phyloP scores from a whole-genome alignment of 768 basidiomycete genomes.

The Tylopilus subfusipes region DNA sequence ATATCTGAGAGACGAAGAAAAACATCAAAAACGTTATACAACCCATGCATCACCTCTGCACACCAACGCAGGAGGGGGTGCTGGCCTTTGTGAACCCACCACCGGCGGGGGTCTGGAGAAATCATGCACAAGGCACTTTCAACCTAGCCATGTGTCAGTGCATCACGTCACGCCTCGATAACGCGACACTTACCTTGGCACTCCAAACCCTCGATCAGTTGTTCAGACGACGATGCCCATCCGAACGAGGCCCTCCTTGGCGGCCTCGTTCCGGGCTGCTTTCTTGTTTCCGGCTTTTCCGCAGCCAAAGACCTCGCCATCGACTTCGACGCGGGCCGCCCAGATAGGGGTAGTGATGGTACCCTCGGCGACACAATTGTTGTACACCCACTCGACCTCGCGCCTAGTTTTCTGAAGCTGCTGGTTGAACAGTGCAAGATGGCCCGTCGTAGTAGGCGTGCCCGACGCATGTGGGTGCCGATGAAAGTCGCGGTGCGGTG shows the following conservation, averaged over 20 bases:
- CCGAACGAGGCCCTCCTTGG: constrained; percentile 63
- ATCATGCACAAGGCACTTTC: constrained; percentile 39
- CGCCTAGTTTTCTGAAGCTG: constrained; percentile 55
- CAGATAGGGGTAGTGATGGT: constrained; percentile 74
- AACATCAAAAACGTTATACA: constrained; percentile 1
- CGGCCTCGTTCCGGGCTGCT: constrained; percentile 76
- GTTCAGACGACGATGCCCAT: constrained; percentile 51
- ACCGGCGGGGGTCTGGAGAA: constrained; percentile 60
- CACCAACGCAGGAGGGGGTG: constrained; percentile 50
- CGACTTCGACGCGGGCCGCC: constrained; percentile 62
- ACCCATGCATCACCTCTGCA: constrained; percentile 56
- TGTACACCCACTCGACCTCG: constrained; percentile 69
- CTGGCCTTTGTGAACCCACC: constrained; percentile 16
- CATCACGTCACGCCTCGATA: background rate
- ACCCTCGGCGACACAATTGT: constrained; percentile 42
- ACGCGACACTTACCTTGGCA: constrained; percentile 16
- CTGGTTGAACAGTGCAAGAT: constrained; percentile 81
- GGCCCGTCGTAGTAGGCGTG: constrained; percentile 44
- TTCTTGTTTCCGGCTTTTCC: constrained; percentile 77
- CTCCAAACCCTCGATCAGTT: background rate
- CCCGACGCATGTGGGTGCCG: constrained; percentile 20
- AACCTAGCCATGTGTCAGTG: background rate
- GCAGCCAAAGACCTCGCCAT: constrained; percentile 53
- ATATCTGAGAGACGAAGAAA: background rate
- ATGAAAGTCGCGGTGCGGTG: background rate